These are phyloP conservation scores for Aspergillus sp. DNA, from an alignment of 2,329 filamentous ascomycete genomes.

Conservation along the genomic window DNA sequence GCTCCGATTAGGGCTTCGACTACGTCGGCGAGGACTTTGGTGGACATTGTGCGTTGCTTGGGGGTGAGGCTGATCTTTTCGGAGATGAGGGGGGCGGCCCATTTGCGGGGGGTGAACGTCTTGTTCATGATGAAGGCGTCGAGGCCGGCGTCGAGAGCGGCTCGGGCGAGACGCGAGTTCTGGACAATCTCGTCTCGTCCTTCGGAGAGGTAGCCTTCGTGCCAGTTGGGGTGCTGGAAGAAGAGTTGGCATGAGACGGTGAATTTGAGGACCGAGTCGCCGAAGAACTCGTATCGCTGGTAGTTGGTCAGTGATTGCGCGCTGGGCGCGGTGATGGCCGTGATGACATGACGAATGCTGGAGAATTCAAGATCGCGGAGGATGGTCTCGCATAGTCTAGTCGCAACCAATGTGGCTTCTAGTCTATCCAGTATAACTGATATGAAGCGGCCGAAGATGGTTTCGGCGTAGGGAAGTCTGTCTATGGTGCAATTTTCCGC, in stretches of 20 bases:
- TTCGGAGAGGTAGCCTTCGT: constrained; percentile 72
- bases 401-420: constrained; percentile 65
- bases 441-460: constrained; percentile 61
- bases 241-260: constrained; percentile 67
- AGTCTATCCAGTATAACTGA: constrained; percentile 73
- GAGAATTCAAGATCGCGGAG: constrained; percentile 57
- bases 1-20: constrained; percentile 83
- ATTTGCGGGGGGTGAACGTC: constrained; percentile 68
- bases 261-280: constrained; percentile 80
- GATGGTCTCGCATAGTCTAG: constrained; percentile 59
- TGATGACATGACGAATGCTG: constrained; percentile 60
- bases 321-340: constrained; percentile 69
- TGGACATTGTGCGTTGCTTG: constrained; percentile 56
- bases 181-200: constrained; percentile 71
- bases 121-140: constrained; percentile 72
- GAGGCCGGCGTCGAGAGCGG: constrained; percentile 64
- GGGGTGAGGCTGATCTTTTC: constrained; percentile 32
- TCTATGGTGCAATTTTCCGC: constrained; percentile 37
- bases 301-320: constrained; percentile 68
- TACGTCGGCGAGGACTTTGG: constrained; percentile 83
- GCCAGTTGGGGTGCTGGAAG: constrained; percentile 63
- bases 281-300: constrained; percentile 82
- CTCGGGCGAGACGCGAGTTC: constrained; percentile 70
- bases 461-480: constrained; percentile 49
- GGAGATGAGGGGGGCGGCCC: constrained; percentile 66